These are phyloP conservation scores for Microsporum ferrugineum DNA, from an alignment of 2,329 filamentous ascomycete species.

Conservation along the genomic window DNA sequence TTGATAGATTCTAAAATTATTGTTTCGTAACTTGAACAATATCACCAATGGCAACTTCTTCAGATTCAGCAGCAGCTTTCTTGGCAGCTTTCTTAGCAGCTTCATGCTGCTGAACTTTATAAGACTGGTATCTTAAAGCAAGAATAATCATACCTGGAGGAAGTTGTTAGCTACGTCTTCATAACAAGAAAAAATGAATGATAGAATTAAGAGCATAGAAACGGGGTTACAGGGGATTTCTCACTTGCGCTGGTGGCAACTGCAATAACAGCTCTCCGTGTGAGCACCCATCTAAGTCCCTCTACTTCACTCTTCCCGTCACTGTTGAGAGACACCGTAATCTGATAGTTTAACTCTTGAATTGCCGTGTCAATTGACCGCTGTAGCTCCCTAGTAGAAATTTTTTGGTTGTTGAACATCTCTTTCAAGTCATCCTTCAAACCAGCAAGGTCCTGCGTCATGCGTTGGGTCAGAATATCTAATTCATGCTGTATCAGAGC, in stretches of 20 bases:
- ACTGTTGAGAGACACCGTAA: conserved; percentile 78
- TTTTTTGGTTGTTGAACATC: conserved; percentile 91
- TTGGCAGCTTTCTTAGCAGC: conserved; percentile 27
- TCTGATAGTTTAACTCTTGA: conserved; percentile 92
- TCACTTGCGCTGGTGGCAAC: conserved; percentile 43
- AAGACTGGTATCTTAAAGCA: conserved; percentile 36
- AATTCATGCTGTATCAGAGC: conserved; percentile 84
- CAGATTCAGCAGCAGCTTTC: conserved; percentile 17
- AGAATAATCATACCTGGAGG: conserved; percentile 37
- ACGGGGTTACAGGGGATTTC: conserved; percentile 12
- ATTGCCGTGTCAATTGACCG: conserved; percentile 75
- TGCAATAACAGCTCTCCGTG: conserved; percentile 51
- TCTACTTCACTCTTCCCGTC: conserved; percentile 90
- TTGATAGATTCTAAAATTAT: not conserved
- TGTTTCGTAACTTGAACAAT: conserved; percentile 3
- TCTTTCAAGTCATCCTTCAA: conserved; percentile 88
- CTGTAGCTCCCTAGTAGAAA: conserved; percentile 81
- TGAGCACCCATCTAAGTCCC: conserved; percentile 74
- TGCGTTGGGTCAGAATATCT: conserved; percentile 76
- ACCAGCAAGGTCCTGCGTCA: conserved; percentile 69
- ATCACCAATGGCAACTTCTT: conserved; percentile 1
- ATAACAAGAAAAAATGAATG: not conserved
- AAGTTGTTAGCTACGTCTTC: conserved; percentile 5
- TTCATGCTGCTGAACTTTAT: conserved; percentile 27
- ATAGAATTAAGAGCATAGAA: not conserved